Base-by-base conservation (phyloP, 176 grass and related monocot species). In the Pontederia crassipes region DNA sequence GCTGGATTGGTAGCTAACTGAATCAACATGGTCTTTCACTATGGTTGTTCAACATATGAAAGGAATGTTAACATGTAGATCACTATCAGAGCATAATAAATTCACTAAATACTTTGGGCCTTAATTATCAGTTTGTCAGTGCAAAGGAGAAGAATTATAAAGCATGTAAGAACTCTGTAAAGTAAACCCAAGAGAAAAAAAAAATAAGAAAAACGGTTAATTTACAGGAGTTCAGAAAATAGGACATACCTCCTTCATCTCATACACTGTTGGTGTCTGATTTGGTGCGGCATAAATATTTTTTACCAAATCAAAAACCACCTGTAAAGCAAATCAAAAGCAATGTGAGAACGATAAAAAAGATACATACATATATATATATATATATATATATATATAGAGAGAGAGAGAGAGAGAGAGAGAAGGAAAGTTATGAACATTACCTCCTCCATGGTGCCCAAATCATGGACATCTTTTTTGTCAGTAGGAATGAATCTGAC, bases 391-490 rank as follows among this genome's bases (percentile, higher is more conserved):
- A n/a, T n/a, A n/a, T n/a, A n/a, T n/a, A n/a, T n/a, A n/a, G n/a
- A n/a, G n/a, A n/a, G n/a, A n/a, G n/a, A n/a, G n/a, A n/a, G n/a
- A n/a, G n/a, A n/a, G n/a, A n/a, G n/a, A n/a, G n/a, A n/a, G n/a
- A n/a, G 1, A 24, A 24, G 20, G 20, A 24, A 24, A 24, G 20
- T 1, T 24, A 4, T 17, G 27, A 77, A 74, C 2, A 27, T 50
- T 59, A 82, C 92, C 84, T 97, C 92, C 40, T 91, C 87, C 92
- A 91, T 97, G 10, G 81, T 76, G 71, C 92, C 87, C n/a, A 97
- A 71, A 55, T 97, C 92, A 52, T 70, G 92, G 4, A 88, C 53
- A 64, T 91, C 92, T 10, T 76, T 97, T 79, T 91, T 97, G 6
- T 66, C 77, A 2, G 92, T 97, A 16, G 92, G 92, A 57, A 85